These are phyloP conservation scores for Handroanthus guayacan DNA, from an alignment of 257 asterid species.

Conservation along the genomic window DNA sequence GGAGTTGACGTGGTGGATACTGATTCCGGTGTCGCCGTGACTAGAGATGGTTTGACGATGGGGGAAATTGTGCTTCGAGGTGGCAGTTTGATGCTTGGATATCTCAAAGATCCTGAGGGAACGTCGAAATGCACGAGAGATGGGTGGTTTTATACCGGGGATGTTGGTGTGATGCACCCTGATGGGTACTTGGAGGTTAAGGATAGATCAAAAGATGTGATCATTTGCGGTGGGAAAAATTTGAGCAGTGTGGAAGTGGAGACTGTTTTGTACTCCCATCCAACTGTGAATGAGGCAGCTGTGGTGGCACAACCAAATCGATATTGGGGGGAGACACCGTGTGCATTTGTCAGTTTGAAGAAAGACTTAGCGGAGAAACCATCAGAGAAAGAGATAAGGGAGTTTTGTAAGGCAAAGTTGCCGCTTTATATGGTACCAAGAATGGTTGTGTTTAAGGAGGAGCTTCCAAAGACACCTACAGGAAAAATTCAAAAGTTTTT, in stretches of 20 bases:
- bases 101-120: conserved; percentile 51
- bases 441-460: conserved; percentile 49
- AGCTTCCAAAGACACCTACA: conserved; percentile 64
- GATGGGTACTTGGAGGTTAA: conserved; percentile 62
- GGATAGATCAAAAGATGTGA: conserved; percentile 55
- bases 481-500: conserved; percentile 58
- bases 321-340: conserved; percentile 67
- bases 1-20: conserved; percentile 52
- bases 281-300: conserved; percentile 61
- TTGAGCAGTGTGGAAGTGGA: conserved; percentile 68
- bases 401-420: conserved; percentile 50
- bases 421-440: conserved; percentile 66
- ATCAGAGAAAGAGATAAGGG: conserved; percentile 53
- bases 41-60: conserved; percentile 41
- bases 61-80: conserved; percentile 63
- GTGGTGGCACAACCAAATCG: conserved; percentile 58
- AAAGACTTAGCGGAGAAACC: conserved; percentile 32
- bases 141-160: conserved; percentile 65
- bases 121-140: conserved; percentile 49
- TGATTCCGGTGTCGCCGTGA: conserved; percentile 37
- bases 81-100: conserved; percentile 53
- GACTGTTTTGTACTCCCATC: conserved; percentile 50
- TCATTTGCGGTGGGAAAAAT: conserved; percentile 64
- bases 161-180: conserved; percentile 57
- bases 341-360: conserved; percentile 57